Evolutionary conservation across 148 eudicot genomes (phyloP).

Genomic region (Pharnaceum exiguum): DNA sequence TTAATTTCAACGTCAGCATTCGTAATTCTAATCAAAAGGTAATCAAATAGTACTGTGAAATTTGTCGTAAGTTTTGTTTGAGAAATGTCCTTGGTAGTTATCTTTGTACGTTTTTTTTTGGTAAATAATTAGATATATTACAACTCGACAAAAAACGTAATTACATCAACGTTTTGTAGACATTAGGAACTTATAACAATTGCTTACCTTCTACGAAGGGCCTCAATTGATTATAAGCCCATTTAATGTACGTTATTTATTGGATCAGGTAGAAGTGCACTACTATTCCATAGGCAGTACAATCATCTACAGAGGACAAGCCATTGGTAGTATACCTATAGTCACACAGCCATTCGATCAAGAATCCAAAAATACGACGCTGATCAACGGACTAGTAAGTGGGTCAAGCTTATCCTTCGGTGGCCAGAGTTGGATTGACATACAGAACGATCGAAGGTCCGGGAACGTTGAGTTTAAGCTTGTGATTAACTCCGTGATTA

Average conservation of each 20-base stretch:
- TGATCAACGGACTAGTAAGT: slow-evolving; percentile 26
- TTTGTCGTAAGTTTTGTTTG: too few species aligned
- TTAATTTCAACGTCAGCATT: slow-evolving; percentile 51
- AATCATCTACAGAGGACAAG: slow-evolving; percentile 39
- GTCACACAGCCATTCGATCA: slow-evolving; percentile 51
- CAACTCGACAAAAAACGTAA: too few species aligned
- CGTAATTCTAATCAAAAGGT: slow-evolving; percentile 66
- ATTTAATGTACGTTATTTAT: not conserved
- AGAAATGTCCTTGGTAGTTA: too few species aligned
- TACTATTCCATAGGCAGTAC: slow-evolving; percentile 47
- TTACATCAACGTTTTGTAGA: too few species aligned
- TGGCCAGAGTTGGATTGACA: slow-evolving; percentile 40
- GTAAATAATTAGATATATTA: too few species aligned
- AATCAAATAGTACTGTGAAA: too few species aligned
- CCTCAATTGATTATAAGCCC: too few species aligned
- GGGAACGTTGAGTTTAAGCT: slow-evolving; percentile 53
- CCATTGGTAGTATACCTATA: slow-evolving; percentile 41
- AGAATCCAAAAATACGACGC: slow-evolving; percentile 46
- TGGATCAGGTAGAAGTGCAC: slow-evolving; percentile 43
- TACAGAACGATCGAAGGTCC: slow-evolving; percentile 28
- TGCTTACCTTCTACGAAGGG: too few species aligned
- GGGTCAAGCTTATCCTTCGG: slow-evolving; percentile 46
- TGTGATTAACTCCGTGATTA: slow-evolving; percentile 52
- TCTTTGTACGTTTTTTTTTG: too few species aligned
- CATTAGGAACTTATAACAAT: too few species aligned